Evolutionary conservation across 2,329 filamentous ascomycete genomes (phyloP).

Genomic region (Phialophora expanda): DNA sequence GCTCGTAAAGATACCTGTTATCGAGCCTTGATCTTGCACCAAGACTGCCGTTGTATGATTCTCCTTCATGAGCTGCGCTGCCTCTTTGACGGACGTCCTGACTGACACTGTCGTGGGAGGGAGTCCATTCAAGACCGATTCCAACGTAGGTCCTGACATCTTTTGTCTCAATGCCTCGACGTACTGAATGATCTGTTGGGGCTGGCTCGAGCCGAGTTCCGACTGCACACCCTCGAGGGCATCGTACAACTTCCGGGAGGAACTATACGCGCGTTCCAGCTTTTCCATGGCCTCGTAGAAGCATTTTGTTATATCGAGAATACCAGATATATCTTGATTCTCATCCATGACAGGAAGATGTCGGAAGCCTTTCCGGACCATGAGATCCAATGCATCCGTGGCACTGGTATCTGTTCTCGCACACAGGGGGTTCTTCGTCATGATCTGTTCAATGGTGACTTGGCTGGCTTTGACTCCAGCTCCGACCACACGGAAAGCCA

Average conservation of each 20-base stretch:
- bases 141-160: conserved; percentile 97
- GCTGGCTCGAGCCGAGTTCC: conserved; percentile 91
- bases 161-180: conserved; percentile 93
- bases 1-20: conserved; percentile 99
- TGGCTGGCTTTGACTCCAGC: conserved; percentile 85
- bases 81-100: conserved; percentile 93
- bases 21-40: conserved; percentile 94
- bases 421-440: conserved; percentile 99
- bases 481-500: conserved; percentile 95
- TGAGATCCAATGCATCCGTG: conserved; percentile 93
- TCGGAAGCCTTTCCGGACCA: conserved; percentile 97
- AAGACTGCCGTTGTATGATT: conserved; percentile 96
- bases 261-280: conserved; percentile 94
- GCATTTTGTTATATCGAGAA: conserved; percentile 98
- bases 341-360: conserved; percentile 99
- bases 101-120: conserved; percentile 95
- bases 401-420: conserved; percentile 97
- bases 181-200: conserved; percentile 98
- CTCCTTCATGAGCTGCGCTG: conserved; percentile 95
- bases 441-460: conserved; percentile 95
- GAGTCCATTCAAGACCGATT: conserved; percentile 88
- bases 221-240: conserved; percentile 97
- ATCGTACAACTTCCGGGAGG: conserved; percentile 97
- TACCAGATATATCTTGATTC: conserved; percentile 98
- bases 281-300: conserved; percentile 99